These are phyloP conservation scores for Fusarium verticillioides DNA, from an alignment of 2,329 filamentous ascomycete genomes.

Conservation along the genomic window DNA sequence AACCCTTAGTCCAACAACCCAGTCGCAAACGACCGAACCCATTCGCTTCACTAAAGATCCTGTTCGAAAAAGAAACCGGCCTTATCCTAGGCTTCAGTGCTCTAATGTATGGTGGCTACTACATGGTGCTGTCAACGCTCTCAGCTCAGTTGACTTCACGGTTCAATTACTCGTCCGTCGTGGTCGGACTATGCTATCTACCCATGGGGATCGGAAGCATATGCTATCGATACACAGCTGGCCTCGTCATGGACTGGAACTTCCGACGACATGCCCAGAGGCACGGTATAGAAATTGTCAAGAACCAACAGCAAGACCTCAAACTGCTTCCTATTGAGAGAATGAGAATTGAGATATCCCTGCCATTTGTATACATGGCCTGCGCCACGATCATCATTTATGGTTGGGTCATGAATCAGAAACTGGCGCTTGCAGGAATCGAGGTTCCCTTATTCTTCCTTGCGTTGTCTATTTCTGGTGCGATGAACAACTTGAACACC, in stretches of 20 bases:
- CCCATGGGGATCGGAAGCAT: not conserved
- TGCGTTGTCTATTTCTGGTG: not conserved
- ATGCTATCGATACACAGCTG: not conserved
- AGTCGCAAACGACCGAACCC: not conserved
- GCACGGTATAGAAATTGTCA: not conserved
- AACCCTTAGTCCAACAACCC: not conserved
- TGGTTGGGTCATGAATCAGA: not conserved
- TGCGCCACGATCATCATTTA: not conserved
- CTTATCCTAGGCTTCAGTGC: not conserved
- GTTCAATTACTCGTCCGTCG: not conserved
- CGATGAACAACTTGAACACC: not conserved
- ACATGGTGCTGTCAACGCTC: not conserved
- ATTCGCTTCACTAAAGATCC: not conserved
- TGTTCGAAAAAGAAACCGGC: not conserved
- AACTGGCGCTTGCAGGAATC: not conserved
- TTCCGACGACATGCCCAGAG: not conserved
- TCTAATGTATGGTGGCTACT: not conserved
- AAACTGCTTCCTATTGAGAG: not conserved
- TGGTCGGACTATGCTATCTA: not conserved
- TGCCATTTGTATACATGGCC: not conserved
- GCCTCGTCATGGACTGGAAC: not conserved
- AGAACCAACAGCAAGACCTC: not conserved
- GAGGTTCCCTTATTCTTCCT: not conserved
- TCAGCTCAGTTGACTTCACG: not conserved
- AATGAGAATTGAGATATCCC: not conserved